Evolutionary conservation across 768 basidiomycete genomes (phyloP).

Genomic region (Hygrocybe punicea): DNA sequence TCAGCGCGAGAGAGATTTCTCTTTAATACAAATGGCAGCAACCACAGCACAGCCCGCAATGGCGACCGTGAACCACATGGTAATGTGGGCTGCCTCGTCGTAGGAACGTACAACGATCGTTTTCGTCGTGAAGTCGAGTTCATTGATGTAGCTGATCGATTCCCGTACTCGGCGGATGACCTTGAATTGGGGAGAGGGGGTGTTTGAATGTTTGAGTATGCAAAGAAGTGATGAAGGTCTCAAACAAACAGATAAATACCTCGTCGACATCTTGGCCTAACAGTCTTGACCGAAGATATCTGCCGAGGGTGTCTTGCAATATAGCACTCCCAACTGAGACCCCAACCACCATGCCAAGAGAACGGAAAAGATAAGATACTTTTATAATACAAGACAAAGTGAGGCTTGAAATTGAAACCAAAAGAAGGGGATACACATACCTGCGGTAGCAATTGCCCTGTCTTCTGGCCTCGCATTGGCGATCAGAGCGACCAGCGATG

Average conservation of each 20-base stretch:
- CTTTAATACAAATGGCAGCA: constrained; percentile 51
- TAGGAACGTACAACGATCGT: constrained; percentile 41
- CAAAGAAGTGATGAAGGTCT: background rate
- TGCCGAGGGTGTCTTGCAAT: constrained; percentile 50
- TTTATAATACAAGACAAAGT: background rate
- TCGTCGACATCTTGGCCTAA: constrained; percentile 50
- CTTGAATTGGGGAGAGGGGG: constrained; percentile 22
- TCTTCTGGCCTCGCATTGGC: constrained; percentile 59
- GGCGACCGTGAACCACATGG: constrained; percentile 46
- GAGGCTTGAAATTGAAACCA: background rate
- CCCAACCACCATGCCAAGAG: constrained; percentile 56
- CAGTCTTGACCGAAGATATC: constrained; percentile 40
- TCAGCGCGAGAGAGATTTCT: constrained; percentile 35
- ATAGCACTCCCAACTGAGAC: constrained; percentile 55
- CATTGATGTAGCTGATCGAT: constrained; percentile 46
- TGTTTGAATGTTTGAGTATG: background rate
- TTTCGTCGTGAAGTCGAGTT: constrained; percentile 39
- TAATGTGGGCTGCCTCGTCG: constrained; percentile 44
- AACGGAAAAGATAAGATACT: constrained; percentile 68
- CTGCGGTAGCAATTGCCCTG: constrained; percentile 64
- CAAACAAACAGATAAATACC: constrained; percentile 32
- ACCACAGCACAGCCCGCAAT: constrained; percentile 43
- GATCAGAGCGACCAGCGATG: constrained; percentile 56
- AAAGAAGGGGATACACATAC: constrained; percentile 26
- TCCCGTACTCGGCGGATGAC: constrained; percentile 49